A percentile compares a stretch with the other conserved stretches of the same genome.
These are phyloP conservation scores for Hortiboletus campestris DNA, from an alignment of 768 basidiomycete species.

Conservation along the genomic window DNA sequence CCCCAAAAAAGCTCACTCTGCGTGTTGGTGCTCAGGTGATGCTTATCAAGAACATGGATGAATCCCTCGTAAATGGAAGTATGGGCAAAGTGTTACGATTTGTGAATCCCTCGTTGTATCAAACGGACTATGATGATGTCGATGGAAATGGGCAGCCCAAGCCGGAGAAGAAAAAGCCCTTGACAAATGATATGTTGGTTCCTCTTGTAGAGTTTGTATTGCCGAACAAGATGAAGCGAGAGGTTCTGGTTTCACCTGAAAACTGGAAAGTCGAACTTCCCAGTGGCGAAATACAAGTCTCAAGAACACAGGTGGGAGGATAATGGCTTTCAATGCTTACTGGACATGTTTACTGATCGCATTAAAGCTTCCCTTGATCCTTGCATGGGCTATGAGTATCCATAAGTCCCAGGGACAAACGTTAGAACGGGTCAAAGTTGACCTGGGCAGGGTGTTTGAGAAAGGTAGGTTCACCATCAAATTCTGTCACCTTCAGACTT, in stretches of 20 bases:
- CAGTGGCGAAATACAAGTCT: conserved; percentile 80
- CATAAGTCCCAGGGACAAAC: conserved; percentile 99
- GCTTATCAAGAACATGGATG: conserved; percentile 94
- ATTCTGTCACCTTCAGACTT: background rate
- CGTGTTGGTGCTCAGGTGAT: conserved; percentile 87
- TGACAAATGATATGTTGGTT: conserved; percentile 39
- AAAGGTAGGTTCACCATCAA: conserved; percentile 53
- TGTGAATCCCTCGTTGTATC: conserved; percentile 48
- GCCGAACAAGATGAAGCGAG: conserved; percentile 53
- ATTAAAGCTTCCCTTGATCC: conserved; percentile 74
- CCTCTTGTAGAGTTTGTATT: conserved; percentile 81
- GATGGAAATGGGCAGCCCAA: conserved; percentile 36
- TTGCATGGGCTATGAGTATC: conserved; percentile 98
- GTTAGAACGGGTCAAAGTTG: conserved; percentile 90
- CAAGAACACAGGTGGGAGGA: conserved; percentile 66
- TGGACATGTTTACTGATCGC: background rate
- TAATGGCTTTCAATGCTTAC: background rate
- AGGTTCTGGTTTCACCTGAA: conserved; percentile 65
- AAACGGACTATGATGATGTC: conserved; percentile 40
- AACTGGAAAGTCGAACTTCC: conserved; percentile 85
- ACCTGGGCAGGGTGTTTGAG: conserved; percentile 90
- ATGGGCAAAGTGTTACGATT: conserved; percentile 86
- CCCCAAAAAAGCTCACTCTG: conserved; percentile 63
- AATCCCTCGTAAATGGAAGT: conserved; percentile 89
- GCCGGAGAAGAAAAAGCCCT: conserved; percentile 27